phyloP scores from a whole-genome alignment of 1,284 basidiomycete species.

The Rhodotorula glutinis region DNA sequence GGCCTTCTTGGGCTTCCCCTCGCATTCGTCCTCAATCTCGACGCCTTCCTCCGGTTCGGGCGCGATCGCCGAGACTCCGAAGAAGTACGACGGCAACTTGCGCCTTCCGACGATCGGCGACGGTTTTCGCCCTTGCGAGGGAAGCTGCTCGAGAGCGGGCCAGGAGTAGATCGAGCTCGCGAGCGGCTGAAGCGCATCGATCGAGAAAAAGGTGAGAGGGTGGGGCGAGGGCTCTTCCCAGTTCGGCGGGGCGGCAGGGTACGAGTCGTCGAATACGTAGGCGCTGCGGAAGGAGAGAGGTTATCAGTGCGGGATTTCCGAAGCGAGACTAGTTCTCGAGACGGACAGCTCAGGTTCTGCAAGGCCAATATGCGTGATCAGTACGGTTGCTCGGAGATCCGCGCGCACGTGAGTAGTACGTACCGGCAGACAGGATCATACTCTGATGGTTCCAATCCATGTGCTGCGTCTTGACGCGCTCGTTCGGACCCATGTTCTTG shows the following conservation, averaged over 20 bases:
- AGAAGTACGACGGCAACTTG: conserved; percentile 4
- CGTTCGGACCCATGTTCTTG: conserved; percentile 6
- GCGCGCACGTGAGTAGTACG: too few species aligned
- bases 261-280: conserved; percentile 25
- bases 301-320: conserved; percentile 3
- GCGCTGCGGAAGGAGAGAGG: neutral
- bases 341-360: neutral
- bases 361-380: neutral
- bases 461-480: conserved; percentile 11
- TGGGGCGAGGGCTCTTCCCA: neutral
- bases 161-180: neutral
- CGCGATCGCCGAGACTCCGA: conserved; percentile 4
- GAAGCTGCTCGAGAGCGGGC: neutral
- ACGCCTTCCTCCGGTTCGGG: neutral
- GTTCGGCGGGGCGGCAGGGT: neutral
- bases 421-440: neutral
- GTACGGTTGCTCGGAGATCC: too few species aligned
- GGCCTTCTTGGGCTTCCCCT: too few species aligned
- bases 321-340: too few species aligned
- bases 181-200: neutral
- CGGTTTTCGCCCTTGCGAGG: neutral
- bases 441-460: neutral
- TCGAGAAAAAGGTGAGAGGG: conserved; percentile 9
- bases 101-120: neutral
- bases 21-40: too few species aligned